Evolutionary conservation across 1,284 basidiomycete genomes (phyloP).

Genomic region (Ceratobasidium sp.): DNA sequence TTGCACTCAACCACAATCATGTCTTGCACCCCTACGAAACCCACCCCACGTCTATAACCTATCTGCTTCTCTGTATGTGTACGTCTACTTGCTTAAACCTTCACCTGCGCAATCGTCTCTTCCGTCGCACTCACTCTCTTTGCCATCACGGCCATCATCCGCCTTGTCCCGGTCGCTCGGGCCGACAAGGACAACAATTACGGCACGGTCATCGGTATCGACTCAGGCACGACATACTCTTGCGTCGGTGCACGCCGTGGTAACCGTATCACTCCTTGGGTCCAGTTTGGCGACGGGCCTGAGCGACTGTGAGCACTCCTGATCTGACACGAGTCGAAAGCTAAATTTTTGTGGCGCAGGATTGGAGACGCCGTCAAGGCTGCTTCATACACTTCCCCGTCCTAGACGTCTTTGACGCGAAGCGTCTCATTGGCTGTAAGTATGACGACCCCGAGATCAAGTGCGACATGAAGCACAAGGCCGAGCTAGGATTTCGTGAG

Average conservation of each 20-base stretch:
- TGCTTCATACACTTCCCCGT: conserved; percentile 85
- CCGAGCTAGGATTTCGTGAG: conserved; percentile 86
- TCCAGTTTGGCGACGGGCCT: conserved; percentile 78
- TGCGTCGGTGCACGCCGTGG: conserved; percentile 84
- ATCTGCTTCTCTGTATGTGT: too few relatives aligned
- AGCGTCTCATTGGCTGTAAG: too few relatives aligned
- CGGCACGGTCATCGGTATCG: conserved; percentile 96
- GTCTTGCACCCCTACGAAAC: too few relatives aligned
- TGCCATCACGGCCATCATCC: conserved; percentile 44
- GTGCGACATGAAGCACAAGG: conserved; percentile 89
- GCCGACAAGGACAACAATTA: conserved; percentile 69
- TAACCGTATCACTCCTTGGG: conserved; percentile 97
- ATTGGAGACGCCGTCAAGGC: conserved; percentile 86
- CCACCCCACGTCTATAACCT: too few relatives aligned
- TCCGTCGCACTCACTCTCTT: conserved; percentile 41
- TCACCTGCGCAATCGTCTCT: conserved; percentile 41
- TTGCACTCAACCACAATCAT: too few relatives aligned
- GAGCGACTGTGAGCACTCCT: conserved; percentile 73
- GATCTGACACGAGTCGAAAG: not conserved
- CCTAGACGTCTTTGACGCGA: conserved; percentile 86
- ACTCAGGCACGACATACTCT: conserved; percentile 71
- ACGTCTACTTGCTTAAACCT: not conserved
- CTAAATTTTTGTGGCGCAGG: not conserved
- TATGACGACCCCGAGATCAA: too few relatives aligned
- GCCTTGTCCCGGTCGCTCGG: conserved; percentile 44